Percentiles rank a stretch among this genome's conserved stretches.
These are phyloP conservation scores for Limnomonas spitsbergensis DNA, from an alignment of 139 green algal genomes.

Conservation along the genomic window DNA sequence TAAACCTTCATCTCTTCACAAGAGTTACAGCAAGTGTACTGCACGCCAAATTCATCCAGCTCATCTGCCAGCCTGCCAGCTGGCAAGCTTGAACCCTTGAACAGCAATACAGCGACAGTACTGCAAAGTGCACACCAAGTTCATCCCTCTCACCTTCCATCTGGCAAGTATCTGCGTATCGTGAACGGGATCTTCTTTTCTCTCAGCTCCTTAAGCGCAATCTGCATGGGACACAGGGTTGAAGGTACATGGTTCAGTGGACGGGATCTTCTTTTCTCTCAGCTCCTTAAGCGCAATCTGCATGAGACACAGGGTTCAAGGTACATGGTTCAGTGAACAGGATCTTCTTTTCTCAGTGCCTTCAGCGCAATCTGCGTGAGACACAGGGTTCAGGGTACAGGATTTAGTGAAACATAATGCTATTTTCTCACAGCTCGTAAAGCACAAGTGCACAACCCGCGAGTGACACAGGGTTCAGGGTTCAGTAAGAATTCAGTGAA, in stretches of 20 bases:
- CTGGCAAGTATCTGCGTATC: conserved; percentile 93
- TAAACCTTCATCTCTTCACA: background rate
- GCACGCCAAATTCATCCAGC: background rate
- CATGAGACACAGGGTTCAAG: background rate
- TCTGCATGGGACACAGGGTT: too few relatives aligned
- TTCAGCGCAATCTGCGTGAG: background rate
- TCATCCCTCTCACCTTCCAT: conserved; percentile 69
- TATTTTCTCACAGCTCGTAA: background rate
- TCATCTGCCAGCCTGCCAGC: too few relatives aligned
- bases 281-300: conserved; percentile 40
- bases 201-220: conserved; percentile 85
- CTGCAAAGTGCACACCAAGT: too few relatives aligned
- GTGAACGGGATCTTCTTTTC: conserved; percentile 98
- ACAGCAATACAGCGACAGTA: too few relatives aligned
- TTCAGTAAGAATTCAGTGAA: too few relatives aligned
- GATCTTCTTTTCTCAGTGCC: background rate
- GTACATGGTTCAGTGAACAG: background rate
- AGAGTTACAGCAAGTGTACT: background rate
- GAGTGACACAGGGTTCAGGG: too few relatives aligned
- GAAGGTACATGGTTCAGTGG: too few relatives aligned
- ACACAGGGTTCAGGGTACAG: background rate
- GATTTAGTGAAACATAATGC: background rate
- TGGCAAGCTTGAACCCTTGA: too few relatives aligned
- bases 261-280: background rate
- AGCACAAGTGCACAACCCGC: background rate